Conservation (phyloP, 768 basidiomycete species). For the Trametes coccinea region DNA sequence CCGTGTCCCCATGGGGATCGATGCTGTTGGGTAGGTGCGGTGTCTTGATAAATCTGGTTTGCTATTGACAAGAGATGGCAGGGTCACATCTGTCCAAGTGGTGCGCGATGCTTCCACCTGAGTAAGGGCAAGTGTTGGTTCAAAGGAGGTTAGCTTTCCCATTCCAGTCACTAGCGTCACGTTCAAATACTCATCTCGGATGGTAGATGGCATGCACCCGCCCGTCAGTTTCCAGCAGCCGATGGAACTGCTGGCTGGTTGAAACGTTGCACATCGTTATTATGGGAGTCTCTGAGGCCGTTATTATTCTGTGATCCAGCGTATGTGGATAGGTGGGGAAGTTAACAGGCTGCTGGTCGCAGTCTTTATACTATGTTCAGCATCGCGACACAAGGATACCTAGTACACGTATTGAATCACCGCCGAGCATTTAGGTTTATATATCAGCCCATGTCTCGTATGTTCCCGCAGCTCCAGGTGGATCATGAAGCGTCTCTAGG, state of each 20-base stretch:
- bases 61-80: background rate
- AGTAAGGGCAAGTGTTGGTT: slow-evolving; percentile 88
- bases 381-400: too few relatives aligned
- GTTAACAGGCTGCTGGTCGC: too few relatives aligned
- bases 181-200: background rate
- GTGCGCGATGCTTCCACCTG: slow-evolving; percentile 53
- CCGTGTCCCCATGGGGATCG: slow-evolving; percentile 72
- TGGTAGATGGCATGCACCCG: slow-evolving; percentile 44
- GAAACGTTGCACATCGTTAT: background rate
- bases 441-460: too few relatives aligned
- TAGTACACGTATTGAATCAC: too few relatives aligned
- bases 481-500: too few relatives aligned
- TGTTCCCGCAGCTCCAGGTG: too few relatives aligned
- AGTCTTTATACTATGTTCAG: too few relatives aligned
- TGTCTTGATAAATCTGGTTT: background rate
- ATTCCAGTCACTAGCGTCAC: background rate
- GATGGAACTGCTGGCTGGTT: background rate
- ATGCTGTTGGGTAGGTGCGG: slow-evolving; percentile 62
- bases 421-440: too few relatives aligned
- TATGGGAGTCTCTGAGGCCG: too few relatives aligned
- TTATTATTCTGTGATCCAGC: too few relatives aligned
- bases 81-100: slow-evolving; percentile 80
- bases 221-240: background rate
- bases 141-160: slow-evolving; percentile 58
- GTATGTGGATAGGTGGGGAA: too few relatives aligned